phyloP scores from a whole-genome alignment of 139 green algal genomes.

The Chlamydomonas sp. region DNA sequence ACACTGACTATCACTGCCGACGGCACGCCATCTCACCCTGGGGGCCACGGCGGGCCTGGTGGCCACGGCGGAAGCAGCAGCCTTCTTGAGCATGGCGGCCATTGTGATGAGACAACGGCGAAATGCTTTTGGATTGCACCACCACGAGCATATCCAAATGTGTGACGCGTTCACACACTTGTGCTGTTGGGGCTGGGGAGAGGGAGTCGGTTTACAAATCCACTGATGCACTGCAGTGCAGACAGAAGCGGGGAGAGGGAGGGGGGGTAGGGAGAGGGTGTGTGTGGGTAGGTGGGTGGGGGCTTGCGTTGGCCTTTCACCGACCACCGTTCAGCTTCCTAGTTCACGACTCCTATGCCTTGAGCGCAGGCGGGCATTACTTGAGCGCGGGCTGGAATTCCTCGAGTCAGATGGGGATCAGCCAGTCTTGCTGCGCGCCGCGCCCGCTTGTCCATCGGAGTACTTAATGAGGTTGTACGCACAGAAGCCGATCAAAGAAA shows the following conservation, averaged over 20 bases:
- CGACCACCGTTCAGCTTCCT: background rate
- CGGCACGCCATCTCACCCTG: constrained; percentile 7
- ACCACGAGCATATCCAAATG: no score
- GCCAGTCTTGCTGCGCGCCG: background rate
- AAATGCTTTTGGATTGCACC: no score
- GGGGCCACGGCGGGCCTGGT: background rate
- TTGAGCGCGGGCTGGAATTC: background rate
- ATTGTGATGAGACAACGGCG: no score
- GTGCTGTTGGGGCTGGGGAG: no score
- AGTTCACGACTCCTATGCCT: constrained; percentile 1
- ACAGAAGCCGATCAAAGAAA: background rate
- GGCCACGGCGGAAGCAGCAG: constrained; percentile 16
- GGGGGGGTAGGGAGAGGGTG: no score
- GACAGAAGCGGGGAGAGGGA: no score
- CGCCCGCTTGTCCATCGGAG: background rate
- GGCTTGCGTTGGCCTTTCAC: background rate
- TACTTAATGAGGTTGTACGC: background rate
- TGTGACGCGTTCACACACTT: no score
- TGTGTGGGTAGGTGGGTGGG: background rate
- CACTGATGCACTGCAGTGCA: background rate
- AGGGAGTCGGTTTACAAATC: background rate
- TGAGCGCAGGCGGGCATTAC: background rate
- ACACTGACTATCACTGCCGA: no score
- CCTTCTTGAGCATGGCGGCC: constrained; percentile 19
- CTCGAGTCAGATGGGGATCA: background rate